Conservation (phyloP, 305 asterid genomes). For the Solanum chacoense region DNA sequence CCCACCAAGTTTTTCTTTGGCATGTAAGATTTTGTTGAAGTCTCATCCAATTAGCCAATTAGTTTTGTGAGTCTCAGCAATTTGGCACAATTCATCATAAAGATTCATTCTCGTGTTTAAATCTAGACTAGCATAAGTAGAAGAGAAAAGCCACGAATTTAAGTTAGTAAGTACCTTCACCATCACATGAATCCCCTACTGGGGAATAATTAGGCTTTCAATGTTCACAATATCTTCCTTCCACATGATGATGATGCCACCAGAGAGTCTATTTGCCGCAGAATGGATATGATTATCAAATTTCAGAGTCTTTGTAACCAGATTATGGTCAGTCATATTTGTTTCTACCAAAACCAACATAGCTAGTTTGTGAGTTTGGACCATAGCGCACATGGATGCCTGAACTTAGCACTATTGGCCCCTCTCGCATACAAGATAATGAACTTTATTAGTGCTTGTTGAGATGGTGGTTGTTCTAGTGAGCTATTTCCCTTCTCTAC, state of each 20-base stretch:
- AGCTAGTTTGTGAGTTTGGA: not conserved
- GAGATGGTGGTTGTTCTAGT: not conserved
- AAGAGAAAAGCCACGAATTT: not conserved
- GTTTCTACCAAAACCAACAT: not conserved
- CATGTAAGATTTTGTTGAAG: not conserved
- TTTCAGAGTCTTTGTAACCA: not conserved
- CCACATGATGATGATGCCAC: not conserved
- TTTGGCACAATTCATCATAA: not conserved
- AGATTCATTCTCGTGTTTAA: too few relatives aligned
- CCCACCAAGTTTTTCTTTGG: not conserved
- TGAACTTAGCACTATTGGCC: not conserved
- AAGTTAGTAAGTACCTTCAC: not conserved
- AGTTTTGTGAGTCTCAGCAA: not conserved
- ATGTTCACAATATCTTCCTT: not conserved
- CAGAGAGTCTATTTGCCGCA: not conserved
- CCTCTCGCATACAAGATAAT: not conserved
- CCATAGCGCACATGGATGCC: not conserved
- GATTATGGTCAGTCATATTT: not conserved
- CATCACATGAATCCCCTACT: not conserved
- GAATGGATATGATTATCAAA: not conserved
- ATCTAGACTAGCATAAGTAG: not conserved
- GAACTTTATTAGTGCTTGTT: not conserved
- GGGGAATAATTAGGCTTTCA: not conserved
- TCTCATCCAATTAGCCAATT: not conserved
- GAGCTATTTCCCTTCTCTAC: not conserved